phyloP scores from a whole-genome alignment of 345 rosid species.

The Hibiscus trionum region DNA sequence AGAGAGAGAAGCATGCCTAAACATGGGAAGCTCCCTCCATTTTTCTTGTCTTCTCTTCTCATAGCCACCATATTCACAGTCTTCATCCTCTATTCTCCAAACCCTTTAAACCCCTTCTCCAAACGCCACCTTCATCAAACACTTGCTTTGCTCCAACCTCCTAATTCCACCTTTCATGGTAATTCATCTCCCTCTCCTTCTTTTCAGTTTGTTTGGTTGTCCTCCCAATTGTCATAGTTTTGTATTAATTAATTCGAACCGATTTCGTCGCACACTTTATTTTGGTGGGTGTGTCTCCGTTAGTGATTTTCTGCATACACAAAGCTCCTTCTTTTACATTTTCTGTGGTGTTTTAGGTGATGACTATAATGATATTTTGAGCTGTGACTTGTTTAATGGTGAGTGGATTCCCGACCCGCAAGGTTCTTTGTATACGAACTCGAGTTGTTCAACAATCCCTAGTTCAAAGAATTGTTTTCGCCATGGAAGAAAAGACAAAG shows the following conservation, averaged over 20 bases:
- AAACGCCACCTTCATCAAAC: conserved; percentile 21
- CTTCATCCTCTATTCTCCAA: conserved; percentile 47
- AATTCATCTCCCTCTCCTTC: not conserved
- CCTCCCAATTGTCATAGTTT: too few species aligned
- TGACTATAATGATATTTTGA: conserved; percentile 7
- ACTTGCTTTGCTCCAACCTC: conserved; percentile 15
- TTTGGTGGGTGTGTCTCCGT: too few species aligned
- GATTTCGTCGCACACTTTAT: too few species aligned
- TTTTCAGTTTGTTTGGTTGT: too few species aligned
- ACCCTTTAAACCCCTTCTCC: conserved; percentile 31
- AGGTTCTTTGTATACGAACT: conserved; percentile 49
- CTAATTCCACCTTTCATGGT: conserved; percentile 4
- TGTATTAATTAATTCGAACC: too few species aligned
- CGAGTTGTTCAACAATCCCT: conserved; percentile 69
- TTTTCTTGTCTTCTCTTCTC: conserved; percentile 36
- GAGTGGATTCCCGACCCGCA: conserved; percentile 56
- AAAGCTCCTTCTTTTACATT: not conserved
- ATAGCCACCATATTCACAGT: conserved; percentile 42
- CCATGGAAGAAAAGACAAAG: conserved; percentile 59
- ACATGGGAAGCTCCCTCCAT: conserved; percentile 29
- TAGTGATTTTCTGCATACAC: too few species aligned
- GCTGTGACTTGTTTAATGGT: conserved; percentile 59
- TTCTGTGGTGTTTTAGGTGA: not conserved
- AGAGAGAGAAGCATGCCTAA: conserved; percentile 24
- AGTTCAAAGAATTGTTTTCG: conserved; percentile 59